A percentile compares a stretch with the other conserved stretches of the same genome.
Conservation (phyloP, 2,329 filamentous ascomycete species). For the Niveomyces coronatus region DNA sequence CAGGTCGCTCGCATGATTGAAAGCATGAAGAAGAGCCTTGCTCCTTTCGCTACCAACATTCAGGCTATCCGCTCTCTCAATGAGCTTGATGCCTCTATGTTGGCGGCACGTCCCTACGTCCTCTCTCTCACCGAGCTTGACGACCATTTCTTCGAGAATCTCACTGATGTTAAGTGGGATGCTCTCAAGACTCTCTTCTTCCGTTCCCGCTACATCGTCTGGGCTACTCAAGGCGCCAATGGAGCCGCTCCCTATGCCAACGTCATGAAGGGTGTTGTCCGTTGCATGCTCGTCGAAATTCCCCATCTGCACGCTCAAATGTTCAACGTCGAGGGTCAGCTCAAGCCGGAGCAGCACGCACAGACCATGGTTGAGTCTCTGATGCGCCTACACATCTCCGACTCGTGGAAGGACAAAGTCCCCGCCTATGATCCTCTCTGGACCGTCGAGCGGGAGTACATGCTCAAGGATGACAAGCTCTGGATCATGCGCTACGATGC, state of each 20-base stretch:
- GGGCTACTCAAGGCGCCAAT: slow-evolving; percentile 10
- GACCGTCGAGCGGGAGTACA: slow-evolving; percentile 10
- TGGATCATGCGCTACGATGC: slow-evolving; percentile 9
- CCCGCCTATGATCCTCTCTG: slow-evolving; percentile 8
- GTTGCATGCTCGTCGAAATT: slow-evolving; percentile 9
- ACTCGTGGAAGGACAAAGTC: slow-evolving; percentile 9
- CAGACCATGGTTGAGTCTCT: slow-evolving; percentile 5
- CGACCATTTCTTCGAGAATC: slow-evolving; percentile 7
- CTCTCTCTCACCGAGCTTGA: slow-evolving; percentile 10
- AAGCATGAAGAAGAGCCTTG: slow-evolving; percentile 5
- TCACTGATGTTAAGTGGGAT: slow-evolving; percentile 8
- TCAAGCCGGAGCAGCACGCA: slow-evolving; percentile 8
- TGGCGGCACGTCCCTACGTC: slow-evolving; percentile 8
- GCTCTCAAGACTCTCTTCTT: slow-evolving; percentile 9
- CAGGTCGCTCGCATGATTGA: slow-evolving; percentile 4
- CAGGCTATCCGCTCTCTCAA: slow-evolving; percentile 2
- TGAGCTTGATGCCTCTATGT: slow-evolving; percentile 5
- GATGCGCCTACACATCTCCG: slow-evolving; percentile 8
- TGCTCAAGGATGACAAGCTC: slow-evolving; percentile 9
- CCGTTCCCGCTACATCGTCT: slow-evolving; percentile 8
- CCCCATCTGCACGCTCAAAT: slow-evolving; percentile 7
- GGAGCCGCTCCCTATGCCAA: slow-evolving; percentile 9
- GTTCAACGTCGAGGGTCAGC: slow-evolving; percentile 8
- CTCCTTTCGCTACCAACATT: slow-evolving; percentile 5
- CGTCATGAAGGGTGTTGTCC: slow-evolving; percentile 10